Percentiles rank a stretch among this genome's conserved stretches.
Evolutionary conservation across 495 filamentous ascomycete species (phyloP).

Genomic region (Aspergillus egyptiacus): DNA sequence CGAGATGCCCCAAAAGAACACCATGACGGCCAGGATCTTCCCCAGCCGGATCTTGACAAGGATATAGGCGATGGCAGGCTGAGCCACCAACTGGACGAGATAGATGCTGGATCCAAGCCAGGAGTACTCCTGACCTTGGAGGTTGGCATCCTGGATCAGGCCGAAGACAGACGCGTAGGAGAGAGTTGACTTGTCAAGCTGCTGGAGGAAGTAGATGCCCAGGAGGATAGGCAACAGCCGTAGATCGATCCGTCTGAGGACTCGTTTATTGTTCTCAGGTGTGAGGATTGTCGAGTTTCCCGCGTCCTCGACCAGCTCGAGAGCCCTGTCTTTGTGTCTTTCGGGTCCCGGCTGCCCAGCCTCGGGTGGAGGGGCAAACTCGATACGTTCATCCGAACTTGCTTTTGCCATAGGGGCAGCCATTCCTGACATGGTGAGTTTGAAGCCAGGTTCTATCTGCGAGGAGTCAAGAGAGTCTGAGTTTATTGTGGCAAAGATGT

Average conservation of each 20-base stretch:
- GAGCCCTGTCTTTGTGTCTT: slow-evolving; percentile 34
- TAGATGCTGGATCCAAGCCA: slow-evolving; percentile 49
- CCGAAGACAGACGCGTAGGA: slow-evolving; percentile 51
- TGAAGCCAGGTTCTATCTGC: neutral
- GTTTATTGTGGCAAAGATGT: neutral
- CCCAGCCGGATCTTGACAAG: slow-evolving; percentile 36
- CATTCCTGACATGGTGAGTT: slow-evolving; percentile 19
- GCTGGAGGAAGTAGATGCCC: slow-evolving; percentile 44
- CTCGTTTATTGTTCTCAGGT: slow-evolving; percentile 48
- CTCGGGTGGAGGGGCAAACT: slow-evolving; percentile 19
- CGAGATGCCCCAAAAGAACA: slow-evolving; percentile 53
- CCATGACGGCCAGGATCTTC: slow-evolving; percentile 53
- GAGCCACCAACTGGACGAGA: slow-evolving; percentile 45
- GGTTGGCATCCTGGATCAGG: slow-evolving; percentile 36
- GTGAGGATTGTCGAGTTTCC: slow-evolving; percentile 40
- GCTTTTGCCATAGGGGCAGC: slow-evolving; percentile 12
- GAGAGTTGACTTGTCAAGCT: slow-evolving; percentile 53
- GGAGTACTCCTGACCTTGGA: slow-evolving; percentile 46
- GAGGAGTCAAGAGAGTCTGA: neutral
- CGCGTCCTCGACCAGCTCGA: slow-evolving; percentile 38
- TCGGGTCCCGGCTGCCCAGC: neutral
- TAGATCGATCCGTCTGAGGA: slow-evolving; percentile 48
- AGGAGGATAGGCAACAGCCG: slow-evolving; percentile 46
- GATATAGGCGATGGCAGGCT: slow-evolving; percentile 34
- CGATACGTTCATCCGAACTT: slow-evolving; percentile 34